Conservation (phyloP, 2,329 filamentous ascomycete genomes). For the Colletotrichum musicola region DNA sequence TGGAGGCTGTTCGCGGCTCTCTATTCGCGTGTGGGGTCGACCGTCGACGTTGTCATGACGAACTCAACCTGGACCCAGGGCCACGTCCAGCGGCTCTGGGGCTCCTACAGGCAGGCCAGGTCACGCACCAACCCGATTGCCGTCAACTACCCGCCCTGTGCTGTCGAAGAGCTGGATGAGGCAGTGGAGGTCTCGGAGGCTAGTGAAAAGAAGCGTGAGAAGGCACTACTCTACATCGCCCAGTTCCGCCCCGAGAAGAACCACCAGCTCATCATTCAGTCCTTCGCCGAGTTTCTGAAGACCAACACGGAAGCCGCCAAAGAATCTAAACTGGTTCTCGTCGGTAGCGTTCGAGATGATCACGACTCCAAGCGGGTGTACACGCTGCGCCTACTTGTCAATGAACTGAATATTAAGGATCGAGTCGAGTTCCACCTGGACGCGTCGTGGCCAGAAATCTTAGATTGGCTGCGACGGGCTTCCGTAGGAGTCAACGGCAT, state of each 20-base stretch:
- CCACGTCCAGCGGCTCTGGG: slow-evolving; percentile 87
- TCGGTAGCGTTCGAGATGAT: slow-evolving; percentile 92
- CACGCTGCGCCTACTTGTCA: slow-evolving; percentile 85
- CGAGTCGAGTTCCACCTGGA: slow-evolving; percentile 90
- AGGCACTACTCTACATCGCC: slow-evolving; percentile 89
- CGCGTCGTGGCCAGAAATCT: slow-evolving; percentile 87
- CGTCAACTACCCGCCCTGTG: slow-evolving; percentile 92
- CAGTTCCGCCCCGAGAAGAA: slow-evolving; percentile 99
- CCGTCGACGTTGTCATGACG: slow-evolving; percentile 95
- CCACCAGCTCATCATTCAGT: slow-evolving; percentile 85
- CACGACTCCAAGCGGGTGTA: slow-evolving; percentile 87
- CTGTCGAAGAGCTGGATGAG: slow-evolving; percentile 84
- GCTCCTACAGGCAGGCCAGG: slow-evolving; percentile 63
- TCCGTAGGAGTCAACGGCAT: slow-evolving; percentile 96
- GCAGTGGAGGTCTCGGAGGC: slow-evolving; percentile 78
- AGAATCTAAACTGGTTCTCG: slow-evolving; percentile 79
- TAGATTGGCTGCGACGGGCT: slow-evolving; percentile 80
- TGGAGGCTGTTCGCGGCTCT: slow-evolving; percentile 87
- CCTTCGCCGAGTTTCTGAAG: slow-evolving; percentile 83
- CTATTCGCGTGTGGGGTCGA: slow-evolving; percentile 85
- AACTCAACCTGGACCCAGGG: slow-evolving; percentile 95
- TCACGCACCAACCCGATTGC: slow-evolving; percentile 67
- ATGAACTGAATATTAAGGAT: slow-evolving; percentile 87
- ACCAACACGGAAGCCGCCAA: slow-evolving; percentile 63
- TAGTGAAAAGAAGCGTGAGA: slow-evolving; percentile 78